Evolutionary conservation across 352 stramenopile genomes (phyloP), one percentile per base, ranked within the genome.

Genomic region (Globisporangium polare): DNA sequence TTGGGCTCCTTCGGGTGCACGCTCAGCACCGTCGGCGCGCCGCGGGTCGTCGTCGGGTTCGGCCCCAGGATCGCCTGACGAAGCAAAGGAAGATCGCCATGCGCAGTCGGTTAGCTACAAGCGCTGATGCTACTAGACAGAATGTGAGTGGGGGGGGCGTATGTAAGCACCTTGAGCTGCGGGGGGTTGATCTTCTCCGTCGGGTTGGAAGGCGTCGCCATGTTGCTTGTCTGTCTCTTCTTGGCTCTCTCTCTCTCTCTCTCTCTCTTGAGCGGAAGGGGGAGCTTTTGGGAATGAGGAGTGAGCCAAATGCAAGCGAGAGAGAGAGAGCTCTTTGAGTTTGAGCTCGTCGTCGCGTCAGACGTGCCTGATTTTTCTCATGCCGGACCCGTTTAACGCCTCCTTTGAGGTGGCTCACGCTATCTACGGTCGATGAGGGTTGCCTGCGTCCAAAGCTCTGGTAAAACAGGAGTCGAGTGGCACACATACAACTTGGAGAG

Each of bases 1-100:
- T 95, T 95, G 47, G 85, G 78, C 66, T 95, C 84, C 67, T 88
- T 94, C 20, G 88, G 88, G 72, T 96, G 88, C 46, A 92, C 78
- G 42, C 73, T 69, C 27, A 96, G 61, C 20, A 93, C 77, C 39
- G 65, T 87, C 35, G 82, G 79, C 29, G 80, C 78, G 39, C 87
- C 87, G 37, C 87, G 83, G 35, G 75, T 88, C 35, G 86, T 92
- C 43, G 79, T 73, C 29, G 87, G 87, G 60, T 83, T 91, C 0
- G 87, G 87, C 13, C 71, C 79, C 6, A 90, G 58, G 4, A 76
- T 86, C 13, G 78, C 68, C 84, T 91, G 51, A n/a, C 35, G 35
- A 42, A 33, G 13, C 10, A 13, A 51, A 51, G 45, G 20, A 51
- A 29, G 26, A 29, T 20, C n/a, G 20, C 20, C 20, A 54, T 55